A percentile compares a stretch with the other conserved stretches of the same genome.
Conservation (phyloP, 1,139 yeast species). For the Yamadazyma diddensiae region DNA sequence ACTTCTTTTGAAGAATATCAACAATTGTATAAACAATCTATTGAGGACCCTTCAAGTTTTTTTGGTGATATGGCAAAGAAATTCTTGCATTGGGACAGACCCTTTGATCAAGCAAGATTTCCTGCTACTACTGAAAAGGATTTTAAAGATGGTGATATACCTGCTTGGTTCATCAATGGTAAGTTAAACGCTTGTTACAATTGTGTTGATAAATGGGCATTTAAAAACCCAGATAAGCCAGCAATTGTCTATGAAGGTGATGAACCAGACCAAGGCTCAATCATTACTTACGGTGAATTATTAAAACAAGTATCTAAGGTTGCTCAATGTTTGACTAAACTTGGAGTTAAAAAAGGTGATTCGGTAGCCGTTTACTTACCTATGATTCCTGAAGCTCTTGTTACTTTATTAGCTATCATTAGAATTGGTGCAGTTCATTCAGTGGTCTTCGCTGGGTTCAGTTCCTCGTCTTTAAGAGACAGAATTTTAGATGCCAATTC, state of each 20-base stretch:
- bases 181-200: constrained; percentile 75
- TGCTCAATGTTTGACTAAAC: constrained; percentile 61
- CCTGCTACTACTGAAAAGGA: constrained; percentile 51
- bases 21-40: constrained; percentile 60
- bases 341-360: constrained; percentile 79
- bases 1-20: constrained; percentile 55
- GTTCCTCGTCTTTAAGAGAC: constrained; percentile 71
- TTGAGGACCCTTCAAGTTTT: constrained; percentile 62
- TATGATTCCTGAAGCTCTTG: constrained; percentile 80
- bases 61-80: constrained; percentile 62
- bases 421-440: constrained; percentile 83
- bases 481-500: constrained; percentile 78
- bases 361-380: constrained; percentile 85
- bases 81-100: constrained; percentile 60
- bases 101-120: constrained; percentile 56
- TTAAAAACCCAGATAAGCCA: constrained; percentile 63
- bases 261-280: constrained; percentile 63
- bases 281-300: constrained; percentile 68
- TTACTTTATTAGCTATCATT: constrained; percentile 68
- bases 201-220: constrained; percentile 79
- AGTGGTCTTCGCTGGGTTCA: constrained; percentile 82
- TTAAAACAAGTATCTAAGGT: constrained; percentile 66
- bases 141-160: constrained; percentile 62
- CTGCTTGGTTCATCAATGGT: constrained; percentile 79
- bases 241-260: constrained; percentile 84